Conservation (phyloP, 2,329 filamentous ascomycete species). For the Pseudopithomyces maydicus region DNA sequence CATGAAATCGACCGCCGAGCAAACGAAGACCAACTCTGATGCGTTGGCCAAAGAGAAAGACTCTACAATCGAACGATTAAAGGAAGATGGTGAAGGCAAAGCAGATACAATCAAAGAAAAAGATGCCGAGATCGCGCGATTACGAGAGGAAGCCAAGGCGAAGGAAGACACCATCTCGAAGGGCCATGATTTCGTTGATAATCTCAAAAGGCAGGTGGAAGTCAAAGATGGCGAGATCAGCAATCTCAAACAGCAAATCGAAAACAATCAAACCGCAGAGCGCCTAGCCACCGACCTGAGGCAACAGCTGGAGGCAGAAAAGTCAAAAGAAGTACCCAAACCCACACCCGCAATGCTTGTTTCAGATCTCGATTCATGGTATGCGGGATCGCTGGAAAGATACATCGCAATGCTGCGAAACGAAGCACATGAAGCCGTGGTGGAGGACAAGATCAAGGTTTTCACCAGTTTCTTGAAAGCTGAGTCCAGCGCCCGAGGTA, state of each 20-base stretch:
- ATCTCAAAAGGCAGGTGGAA: background rate
- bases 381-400: conserved; percentile 59
- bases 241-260: background rate
- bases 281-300: conserved; percentile 17
- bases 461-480: conserved; percentile 56
- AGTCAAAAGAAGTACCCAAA: conserved; percentile 23
- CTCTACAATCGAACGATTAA: conserved; percentile 34
- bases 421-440: conserved; percentile 52
- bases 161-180: conserved; percentile 17
- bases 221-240: background rate
- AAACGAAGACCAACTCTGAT: conserved; percentile 29
- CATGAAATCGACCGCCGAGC: conserved; percentile 23
- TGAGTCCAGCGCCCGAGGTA: conserved; percentile 44
- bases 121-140: conserved; percentile 26
- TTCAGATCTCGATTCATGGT: conserved; percentile 63
- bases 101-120: conserved; percentile 37
- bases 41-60: conserved; percentile 33
- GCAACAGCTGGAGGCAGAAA: conserved; percentile 33
- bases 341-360: conserved; percentile 45
- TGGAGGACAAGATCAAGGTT: conserved; percentile 59
- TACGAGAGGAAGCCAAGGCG: conserved; percentile 29
- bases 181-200: conserved; percentile 3
- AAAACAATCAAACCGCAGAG: conserved; percentile 11
- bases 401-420: conserved; percentile 61
- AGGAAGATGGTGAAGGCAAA: conserved; percentile 42